Evolutionary conservation across 306 rosid species (phyloP), one percentile per base, ranked within the genome.

Genomic region (Vachellia collinsii): DNA sequence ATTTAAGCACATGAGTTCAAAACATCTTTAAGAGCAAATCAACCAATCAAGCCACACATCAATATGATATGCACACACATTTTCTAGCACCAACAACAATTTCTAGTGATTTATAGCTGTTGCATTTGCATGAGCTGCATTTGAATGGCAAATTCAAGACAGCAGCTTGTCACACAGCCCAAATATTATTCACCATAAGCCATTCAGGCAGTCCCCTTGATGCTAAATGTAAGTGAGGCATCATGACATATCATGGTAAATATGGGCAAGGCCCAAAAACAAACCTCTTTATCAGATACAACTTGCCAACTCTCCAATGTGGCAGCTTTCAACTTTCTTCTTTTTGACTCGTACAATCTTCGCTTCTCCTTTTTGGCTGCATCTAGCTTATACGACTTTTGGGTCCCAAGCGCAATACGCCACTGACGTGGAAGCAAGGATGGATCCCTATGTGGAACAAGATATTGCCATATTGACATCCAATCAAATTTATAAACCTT

Each of bases 401-500:
- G 97, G 84, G 94, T 95, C 79, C 99, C 99, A 85, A 81, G 80
- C 76, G 97, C 99, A 80, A 85, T 70, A 58, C 96, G 98, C 99
- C 98, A 95, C 81, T 88, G 96, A 71, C 97, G 93, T 12, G 94
- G 92, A 59, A 93, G 88, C 86, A 93, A 87, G 73, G 97, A 85
- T 65, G 98, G 97, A 90, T 95, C 98, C 88, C 99, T 92, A 85
- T 92, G 86, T 63, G 99, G 97, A 80, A 91, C 97, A 83, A 92
- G 70, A 80, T 77, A 90, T 84, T 75, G 84, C 96, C 98, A 95
- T 81, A 93, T 85, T 22, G 87, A 81, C 91, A 78, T 88, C 97
- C 97, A 91, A 77, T 95, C 94, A 79, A 86, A 86, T 85, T 93
- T 95, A 86, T 79, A 93, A 80, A 81, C 88, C 88, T 85, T 90